Conservation (phyloP, 768 basidiomycete species). For the Auriscalpium vulgare region DNA sequence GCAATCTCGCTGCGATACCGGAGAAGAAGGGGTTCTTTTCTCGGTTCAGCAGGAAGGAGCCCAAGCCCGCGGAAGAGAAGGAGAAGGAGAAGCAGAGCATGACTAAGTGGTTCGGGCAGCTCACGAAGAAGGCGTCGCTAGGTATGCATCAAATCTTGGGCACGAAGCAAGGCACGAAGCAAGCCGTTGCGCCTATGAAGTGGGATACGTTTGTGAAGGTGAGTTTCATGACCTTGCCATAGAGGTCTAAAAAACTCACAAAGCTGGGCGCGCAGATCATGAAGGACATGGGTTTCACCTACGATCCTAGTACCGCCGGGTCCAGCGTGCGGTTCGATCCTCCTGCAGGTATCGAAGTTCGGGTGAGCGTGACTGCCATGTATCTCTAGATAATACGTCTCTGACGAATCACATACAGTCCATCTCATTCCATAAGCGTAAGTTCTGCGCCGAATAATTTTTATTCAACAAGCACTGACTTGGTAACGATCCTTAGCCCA, state of each 20-base stretch:
- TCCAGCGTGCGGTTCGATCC: constrained; percentile 26
- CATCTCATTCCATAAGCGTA: constrained; percentile 26
- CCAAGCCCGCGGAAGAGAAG: constrained; percentile 19
- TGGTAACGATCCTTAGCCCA: constrained; percentile 15
- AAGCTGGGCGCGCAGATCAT: constrained; percentile 16
- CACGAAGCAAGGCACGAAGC: constrained; percentile 15
- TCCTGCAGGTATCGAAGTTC: constrained; percentile 10
- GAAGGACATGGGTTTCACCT: constrained; percentile 23
- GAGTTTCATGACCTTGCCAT: neutral
- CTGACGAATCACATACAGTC: constrained; percentile 6
- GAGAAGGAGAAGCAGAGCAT: constrained; percentile 28
- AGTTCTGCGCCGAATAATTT: neutral
- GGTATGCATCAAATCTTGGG: constrained; percentile 17
- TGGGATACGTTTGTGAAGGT: constrained; percentile 28
- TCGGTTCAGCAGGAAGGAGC: constrained; percentile 36
- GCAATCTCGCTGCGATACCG: constrained; percentile 39
- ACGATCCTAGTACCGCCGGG: constrained; percentile 22
- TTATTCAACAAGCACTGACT: neutral
- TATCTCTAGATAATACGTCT: neutral
- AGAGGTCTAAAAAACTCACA: no score
- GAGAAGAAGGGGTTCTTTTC: constrained; percentile 43
- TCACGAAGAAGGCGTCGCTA: constrained; percentile 15
- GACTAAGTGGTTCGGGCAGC: constrained; percentile 10
- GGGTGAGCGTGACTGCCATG: neutral
- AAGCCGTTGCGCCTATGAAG: constrained; percentile 20